Evolutionary conservation across 495 filamentous ascomycete species (phyloP).

Genomic region (Thozetella sp.): DNA sequence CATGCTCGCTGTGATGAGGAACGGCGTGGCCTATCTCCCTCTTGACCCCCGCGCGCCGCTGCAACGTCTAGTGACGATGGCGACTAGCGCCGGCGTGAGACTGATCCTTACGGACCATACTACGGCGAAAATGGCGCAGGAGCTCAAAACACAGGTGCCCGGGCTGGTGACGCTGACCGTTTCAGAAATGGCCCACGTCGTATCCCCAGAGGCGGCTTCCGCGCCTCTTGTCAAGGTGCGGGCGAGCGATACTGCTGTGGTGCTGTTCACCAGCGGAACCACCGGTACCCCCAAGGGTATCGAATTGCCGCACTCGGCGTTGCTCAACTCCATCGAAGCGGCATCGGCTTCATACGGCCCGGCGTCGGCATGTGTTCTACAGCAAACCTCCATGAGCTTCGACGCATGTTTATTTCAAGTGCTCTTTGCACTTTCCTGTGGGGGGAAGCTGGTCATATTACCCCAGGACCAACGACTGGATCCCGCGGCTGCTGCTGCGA

Average conservation of each 20-base stretch:
- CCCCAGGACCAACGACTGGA: constrained; percentile 6
- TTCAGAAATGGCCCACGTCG: neutral
- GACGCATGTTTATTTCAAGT: constrained; percentile 19
- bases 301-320: constrained; percentile 16
- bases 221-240: neutral
- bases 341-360: neutral
- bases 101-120: neutral
- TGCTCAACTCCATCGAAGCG: constrained; percentile 3
- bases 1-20: neutral
- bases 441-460: constrained; percentile 13
- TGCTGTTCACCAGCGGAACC: constrained; percentile 41
- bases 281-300: constrained; percentile 42
- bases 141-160: neutral
- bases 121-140: neutral
- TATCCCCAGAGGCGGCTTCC: too few species aligned
- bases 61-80: neutral
- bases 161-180: neutral
- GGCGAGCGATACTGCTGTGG: constrained; percentile 14
- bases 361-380: constrained; percentile 9
- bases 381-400: constrained; percentile 18
- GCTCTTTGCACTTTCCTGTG: constrained; percentile 9
- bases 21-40: neutral
- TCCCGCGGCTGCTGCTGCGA: constrained; percentile 4
- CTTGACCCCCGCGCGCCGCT: neutral
- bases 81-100: neutral